A percentile compares a stretch with the other conserved stretches of the same genome.
phyloP scores from a whole-genome alignment of 2,329 filamentous ascomycete genomes.

The Clonostachys byssicola region DNA sequence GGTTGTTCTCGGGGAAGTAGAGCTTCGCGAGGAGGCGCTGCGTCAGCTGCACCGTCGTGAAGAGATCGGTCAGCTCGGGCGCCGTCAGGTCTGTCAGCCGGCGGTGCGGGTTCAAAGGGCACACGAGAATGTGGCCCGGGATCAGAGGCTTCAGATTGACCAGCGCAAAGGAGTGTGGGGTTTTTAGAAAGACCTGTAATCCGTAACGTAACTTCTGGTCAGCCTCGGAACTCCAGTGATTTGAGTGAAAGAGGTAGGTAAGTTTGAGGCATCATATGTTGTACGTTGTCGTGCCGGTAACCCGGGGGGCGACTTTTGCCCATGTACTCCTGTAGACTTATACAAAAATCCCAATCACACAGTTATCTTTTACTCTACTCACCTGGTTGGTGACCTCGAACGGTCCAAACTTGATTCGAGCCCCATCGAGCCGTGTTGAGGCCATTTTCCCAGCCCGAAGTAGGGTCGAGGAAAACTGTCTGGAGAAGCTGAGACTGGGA shows the following conservation, averaged over 20 bases:
- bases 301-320: too few relatives aligned
- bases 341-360: not conserved
- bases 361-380: constrained; percentile 9
- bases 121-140: constrained; percentile 89
- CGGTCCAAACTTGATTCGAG: constrained; percentile 62
- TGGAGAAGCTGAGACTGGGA: too few relatives aligned
- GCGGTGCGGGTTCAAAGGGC: constrained; percentile 63
- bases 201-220: too few relatives aligned
- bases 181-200: constrained; percentile 78
- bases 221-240: too few relatives aligned
- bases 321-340: not conserved
- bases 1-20: constrained; percentile 49
- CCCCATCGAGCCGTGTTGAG: too few relatives aligned
- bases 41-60: constrained; percentile 79
- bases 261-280: too few relatives aligned
- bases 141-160: constrained; percentile 95
- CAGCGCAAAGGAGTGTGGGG: constrained; percentile 75
- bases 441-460: too few relatives aligned
- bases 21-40: constrained; percentile 66
- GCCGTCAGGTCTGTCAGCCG: constrained; percentile 72
- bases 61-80: constrained; percentile 75
- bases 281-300: too few relatives aligned
- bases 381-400: constrained; percentile 76
- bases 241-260: too few relatives aligned
- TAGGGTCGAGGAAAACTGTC: too few relatives aligned